phyloP scores from a whole-genome alignment of 2,329 filamentous ascomycete species.

The Exophiala alcalophila region DNA sequence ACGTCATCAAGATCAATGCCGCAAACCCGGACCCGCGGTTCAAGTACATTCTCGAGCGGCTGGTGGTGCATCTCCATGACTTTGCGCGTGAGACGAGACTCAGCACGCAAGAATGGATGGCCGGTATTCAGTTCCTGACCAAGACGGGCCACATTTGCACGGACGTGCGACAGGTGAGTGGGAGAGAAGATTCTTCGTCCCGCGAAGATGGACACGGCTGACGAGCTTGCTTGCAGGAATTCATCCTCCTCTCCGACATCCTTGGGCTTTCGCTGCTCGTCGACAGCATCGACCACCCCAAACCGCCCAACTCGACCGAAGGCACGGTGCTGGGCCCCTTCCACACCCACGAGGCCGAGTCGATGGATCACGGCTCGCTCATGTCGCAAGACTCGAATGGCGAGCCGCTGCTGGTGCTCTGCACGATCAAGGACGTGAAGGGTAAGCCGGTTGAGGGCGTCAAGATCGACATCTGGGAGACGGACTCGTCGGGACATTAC shows the following conservation, averaged over 20 bases:
- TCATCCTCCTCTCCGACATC: constrained; percentile 77
- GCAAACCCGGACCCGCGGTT: constrained; percentile 63
- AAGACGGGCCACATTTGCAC: constrained; percentile 69
- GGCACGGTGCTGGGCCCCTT: constrained; percentile 79
- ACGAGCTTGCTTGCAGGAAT: constrained; percentile 53
- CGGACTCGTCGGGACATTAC: constrained; percentile 75
- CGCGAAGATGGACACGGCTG: too few relatives aligned
- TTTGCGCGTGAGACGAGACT: constrained; percentile 76
- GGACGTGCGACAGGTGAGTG: constrained; percentile 66
- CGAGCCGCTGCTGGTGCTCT: constrained; percentile 69
- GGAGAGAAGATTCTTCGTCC: too few relatives aligned
- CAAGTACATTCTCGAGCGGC: constrained; percentile 68
- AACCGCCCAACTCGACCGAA: constrained; percentile 66
- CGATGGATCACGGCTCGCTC: constrained; percentile 50
- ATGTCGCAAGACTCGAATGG: constrained; percentile 70
- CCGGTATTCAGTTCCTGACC: constrained; percentile 68
- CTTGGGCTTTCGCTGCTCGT: constrained; percentile 76
- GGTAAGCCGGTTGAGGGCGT: constrained; percentile 63
- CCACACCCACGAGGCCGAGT: constrained; percentile 73
- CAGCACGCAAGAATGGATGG: constrained; percentile 75
- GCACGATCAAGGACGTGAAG: constrained; percentile 63
- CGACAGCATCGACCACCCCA: constrained; percentile 80
- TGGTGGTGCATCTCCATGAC: constrained; percentile 76
- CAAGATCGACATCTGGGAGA: constrained; percentile 82
- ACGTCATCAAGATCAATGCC: constrained; percentile 65